Base-by-base conservation (phyloP, 192 early-diverging fungal species). In the Rhizophlyctis rosea region DNA sequence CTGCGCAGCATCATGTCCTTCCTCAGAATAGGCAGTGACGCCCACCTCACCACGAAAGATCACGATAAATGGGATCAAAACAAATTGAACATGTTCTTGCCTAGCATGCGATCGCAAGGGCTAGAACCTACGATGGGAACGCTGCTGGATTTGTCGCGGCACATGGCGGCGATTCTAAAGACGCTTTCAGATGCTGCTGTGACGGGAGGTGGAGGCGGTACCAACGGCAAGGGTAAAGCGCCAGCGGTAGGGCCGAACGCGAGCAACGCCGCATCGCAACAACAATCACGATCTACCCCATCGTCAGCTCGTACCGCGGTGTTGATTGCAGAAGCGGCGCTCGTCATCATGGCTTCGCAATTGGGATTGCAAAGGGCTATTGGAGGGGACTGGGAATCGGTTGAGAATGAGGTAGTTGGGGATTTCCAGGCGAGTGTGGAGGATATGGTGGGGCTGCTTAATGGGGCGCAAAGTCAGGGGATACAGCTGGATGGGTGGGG, bases 111-210 rank as follows among this genome's bases (percentile, higher is more conserved):
- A 7, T 61, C 53, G 25, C 50, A 44, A 4, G 67, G 51, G 3
- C 59, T 39, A 14, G 36, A 68, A n/a, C 57, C 67, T 28, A 68
- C 67, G 4, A 54, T 68, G 35, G 67, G 67, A 18, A 61, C 54
- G 4, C 39, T 68, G 34, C 61, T 68, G 18, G 67, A 52, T 13
- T 36, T 61, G 0, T 13, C 61, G 32, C 54, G 59, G n/a, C 54
- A 35, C 18, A 50, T 47, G 21, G 36, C 50, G 4, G 28, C 54
- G 24, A 58, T 49, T 16, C 18, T 36, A n/a, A 59, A 44, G 39
- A 44, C 7, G 39, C 39, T 44, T 44, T 44, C 39, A 18, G 39
- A 44, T 18, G 39, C 39, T 44, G 7, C 39, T 7, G 39, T 18
- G 18, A 13, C 39, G 7, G 39, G 9, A 13, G 39, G n/a, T n/a